Conservation (phyloP, 202 grass and related monocot species). For the Musa balbisiana region DNA sequence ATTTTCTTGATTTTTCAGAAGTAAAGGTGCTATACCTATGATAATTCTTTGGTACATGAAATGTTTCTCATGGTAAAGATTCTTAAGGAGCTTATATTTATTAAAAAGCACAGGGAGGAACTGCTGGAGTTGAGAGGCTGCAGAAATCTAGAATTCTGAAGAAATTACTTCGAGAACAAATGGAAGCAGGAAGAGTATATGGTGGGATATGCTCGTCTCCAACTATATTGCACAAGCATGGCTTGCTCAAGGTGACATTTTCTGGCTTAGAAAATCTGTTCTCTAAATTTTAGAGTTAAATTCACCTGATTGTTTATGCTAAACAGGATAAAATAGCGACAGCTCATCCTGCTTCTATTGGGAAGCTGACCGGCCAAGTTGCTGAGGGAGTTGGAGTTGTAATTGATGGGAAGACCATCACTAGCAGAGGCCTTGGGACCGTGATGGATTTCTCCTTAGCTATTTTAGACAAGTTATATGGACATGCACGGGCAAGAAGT, state of each 20-base stretch:
- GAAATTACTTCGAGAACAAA: conserved; percentile 69
- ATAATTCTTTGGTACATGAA: background rate
- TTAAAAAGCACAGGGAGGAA: conserved; percentile 50
- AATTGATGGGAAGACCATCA: conserved; percentile 83
- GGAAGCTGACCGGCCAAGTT: conserved; percentile 39
- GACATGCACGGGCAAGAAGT: conserved; percentile 54
- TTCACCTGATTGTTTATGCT: background rate
- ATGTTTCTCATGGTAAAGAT: background rate
- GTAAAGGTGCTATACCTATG: background rate
- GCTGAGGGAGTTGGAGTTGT: conserved; percentile 52
- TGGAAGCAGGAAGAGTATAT: conserved; percentile 54
- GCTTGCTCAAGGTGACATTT: conserved; percentile 66
- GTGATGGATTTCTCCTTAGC: conserved; percentile 59
- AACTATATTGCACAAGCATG: conserved; percentile 60
- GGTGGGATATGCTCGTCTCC: conserved; percentile 61
- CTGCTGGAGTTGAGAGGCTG: conserved; percentile 48
- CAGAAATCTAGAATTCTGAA: conserved; percentile 55
- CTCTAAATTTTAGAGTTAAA: background rate
- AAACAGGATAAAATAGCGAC: conserved; percentile 54
- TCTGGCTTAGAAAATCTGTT: background rate
- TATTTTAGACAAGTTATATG: conserved; percentile 71
- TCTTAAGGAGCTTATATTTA: background rate
- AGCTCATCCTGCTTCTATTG: conserved; percentile 41
- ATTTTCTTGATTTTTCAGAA: too few species aligned
- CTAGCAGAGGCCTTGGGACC: conserved; percentile 56